Conservation (phyloP, 2,329 filamentous ascomycete genomes). For the Fusarium sp. region DNA sequence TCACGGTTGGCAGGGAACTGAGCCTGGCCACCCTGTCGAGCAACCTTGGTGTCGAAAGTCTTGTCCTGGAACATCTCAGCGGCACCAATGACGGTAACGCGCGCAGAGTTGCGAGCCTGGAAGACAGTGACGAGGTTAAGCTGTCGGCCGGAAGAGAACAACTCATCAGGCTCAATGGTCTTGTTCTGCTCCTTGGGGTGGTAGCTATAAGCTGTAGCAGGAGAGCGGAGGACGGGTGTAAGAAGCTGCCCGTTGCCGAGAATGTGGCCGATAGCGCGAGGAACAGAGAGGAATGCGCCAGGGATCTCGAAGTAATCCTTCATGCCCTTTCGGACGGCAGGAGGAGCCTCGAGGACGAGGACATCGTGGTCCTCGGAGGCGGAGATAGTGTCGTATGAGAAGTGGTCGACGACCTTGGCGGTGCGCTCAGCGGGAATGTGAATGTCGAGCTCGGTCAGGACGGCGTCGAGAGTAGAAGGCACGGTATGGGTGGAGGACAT, state of each 20-base stretch:
- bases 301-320: slow-evolving; percentile 77
- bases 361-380: slow-evolving; percentile 89
- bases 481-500: slow-evolving; percentile 78
- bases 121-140: slow-evolving; percentile 84
- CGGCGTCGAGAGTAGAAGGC: slow-evolving; percentile 77
- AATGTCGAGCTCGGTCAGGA: slow-evolving; percentile 91
- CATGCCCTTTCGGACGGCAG: slow-evolving; percentile 72
- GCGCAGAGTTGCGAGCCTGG: slow-evolving; percentile 93
- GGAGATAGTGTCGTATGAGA: slow-evolving; percentile 85
- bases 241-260: slow-evolving; percentile 83
- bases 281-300: slow-evolving; percentile 77
- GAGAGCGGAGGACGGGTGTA: slow-evolving; percentile 83
- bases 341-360: slow-evolving; percentile 78
- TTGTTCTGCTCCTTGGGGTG: slow-evolving; percentile 87
- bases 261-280: slow-evolving; percentile 81
- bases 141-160: slow-evolving; percentile 86
- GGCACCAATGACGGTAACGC: slow-evolving; percentile 85
- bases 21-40: slow-evolving; percentile 64
- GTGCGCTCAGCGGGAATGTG: slow-evolving; percentile 86
- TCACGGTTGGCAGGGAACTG: slow-evolving; percentile 80
- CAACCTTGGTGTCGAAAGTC: slow-evolving; percentile 87
- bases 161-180: slow-evolving; percentile 74
- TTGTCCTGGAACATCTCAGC: slow-evolving; percentile 87
- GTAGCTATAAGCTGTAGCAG: slow-evolving; percentile 90
- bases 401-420: slow-evolving; percentile 91